Conservation (phyloP, 2,329 filamentous ascomycete species). For the Aspergillus unguis region DNA sequence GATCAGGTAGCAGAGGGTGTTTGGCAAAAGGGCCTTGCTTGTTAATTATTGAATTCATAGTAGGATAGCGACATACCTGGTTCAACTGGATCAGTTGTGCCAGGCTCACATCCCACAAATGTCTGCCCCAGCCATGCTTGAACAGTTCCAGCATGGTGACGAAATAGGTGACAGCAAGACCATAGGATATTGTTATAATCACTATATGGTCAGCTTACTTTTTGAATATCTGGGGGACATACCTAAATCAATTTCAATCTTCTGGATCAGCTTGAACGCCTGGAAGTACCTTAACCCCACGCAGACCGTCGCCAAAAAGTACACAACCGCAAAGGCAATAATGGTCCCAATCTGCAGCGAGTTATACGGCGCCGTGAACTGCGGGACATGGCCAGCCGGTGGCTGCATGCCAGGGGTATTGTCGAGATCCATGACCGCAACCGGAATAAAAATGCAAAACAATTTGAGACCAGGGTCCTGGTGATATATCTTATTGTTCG, state of each 20-base stretch:
- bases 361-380: conserved; percentile 13
- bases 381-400: conserved; percentile 10
- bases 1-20: conserved; percentile 13
- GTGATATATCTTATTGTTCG: no score
- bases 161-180: conserved; percentile 8
- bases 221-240: neutral
- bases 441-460: no score
- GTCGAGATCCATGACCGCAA: conserved; percentile 1
- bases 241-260: conserved; percentile 11
- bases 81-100: conserved; percentile 12
- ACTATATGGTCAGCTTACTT: neutral
- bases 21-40: conserved; percentile 3
- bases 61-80: neutral
- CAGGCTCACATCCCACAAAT: conserved; percentile 13
- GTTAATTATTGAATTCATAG: neutral
- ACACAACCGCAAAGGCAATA: conserved; percentile 10
- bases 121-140: conserved; percentile 13
- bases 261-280: conserved; percentile 12
- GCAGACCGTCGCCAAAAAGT: conserved; percentile 11
- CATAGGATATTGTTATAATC: conserved; percentile 13
- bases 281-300: conserved; percentile 13
- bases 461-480: no score
- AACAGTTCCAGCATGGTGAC: conserved; percentile 6
- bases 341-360: conserved; percentile 14
- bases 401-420: conserved; percentile 14